Evolutionary conservation across 2,329 filamentous ascomycete species (phyloP).

Genomic region (Ophidiomyces ophidiicola): DNA sequence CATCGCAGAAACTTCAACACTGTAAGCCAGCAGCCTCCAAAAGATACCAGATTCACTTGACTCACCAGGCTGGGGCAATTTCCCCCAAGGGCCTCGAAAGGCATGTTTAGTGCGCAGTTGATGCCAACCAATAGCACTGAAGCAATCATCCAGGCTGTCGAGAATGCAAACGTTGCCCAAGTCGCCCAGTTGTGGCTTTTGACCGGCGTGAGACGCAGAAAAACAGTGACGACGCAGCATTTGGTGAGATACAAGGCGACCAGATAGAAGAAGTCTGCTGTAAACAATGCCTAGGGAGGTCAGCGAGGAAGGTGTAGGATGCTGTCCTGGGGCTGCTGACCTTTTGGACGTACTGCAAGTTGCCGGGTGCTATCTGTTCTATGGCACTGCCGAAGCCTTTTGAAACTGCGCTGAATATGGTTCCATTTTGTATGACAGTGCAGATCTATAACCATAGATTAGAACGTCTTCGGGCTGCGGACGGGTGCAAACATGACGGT

Average conservation of each 20-base stretch:
- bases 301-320: background rate
- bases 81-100: slow-evolving; percentile 19
- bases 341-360: slow-evolving; percentile 20
- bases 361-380: slow-evolving; percentile 17
- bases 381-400: slow-evolving; percentile 27
- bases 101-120: slow-evolving; percentile 24
- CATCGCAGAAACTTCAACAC: slow-evolving; percentile 22
- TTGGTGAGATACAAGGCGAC: slow-evolving; percentile 35
- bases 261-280: slow-evolving; percentile 35
- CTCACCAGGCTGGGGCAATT: slow-evolving; percentile 14
- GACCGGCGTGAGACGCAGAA: slow-evolving; percentile 37
- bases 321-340: slow-evolving; percentile 9
- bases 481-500: background rate
- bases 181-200: slow-evolving; percentile 29
- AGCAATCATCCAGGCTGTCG: slow-evolving; percentile 29
- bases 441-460: slow-evolving; percentile 17
- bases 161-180: slow-evolving; percentile 26
- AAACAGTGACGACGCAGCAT: slow-evolving; percentile 32
- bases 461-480: background rate
- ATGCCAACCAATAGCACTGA: slow-evolving; percentile 33
- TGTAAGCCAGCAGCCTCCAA: background rate
- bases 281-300: slow-evolving; percentile 14
- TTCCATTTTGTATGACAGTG: slow-evolving; percentile 23
- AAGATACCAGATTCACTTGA: background rate
- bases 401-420: slow-evolving; percentile 23